Evolutionary conservation across 2,329 filamentous ascomycete genomes (phyloP).

Genomic region (Ceratocystis albifundus): DNA sequence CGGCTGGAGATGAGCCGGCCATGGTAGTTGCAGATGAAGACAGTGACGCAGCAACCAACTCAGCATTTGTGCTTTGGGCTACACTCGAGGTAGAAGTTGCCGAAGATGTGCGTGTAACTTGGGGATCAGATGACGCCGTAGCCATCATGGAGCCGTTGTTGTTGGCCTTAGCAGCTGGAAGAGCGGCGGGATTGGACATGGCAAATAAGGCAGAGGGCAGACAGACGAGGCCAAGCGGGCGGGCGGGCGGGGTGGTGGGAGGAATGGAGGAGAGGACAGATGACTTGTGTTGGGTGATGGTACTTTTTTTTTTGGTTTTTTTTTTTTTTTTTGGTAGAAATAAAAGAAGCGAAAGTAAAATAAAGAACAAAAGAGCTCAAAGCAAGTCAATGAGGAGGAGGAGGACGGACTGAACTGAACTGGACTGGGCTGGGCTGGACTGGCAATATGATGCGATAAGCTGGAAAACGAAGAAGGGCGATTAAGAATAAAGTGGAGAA

Average conservation of each 20-base stretch:
- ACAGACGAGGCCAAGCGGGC: not conserved
- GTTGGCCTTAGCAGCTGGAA: not conserved
- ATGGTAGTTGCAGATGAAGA: constrained; percentile 17
- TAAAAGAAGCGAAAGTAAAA: constrained; percentile 2
- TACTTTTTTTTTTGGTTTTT: not conserved
- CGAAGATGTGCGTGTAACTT: constrained; percentile 17
- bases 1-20: constrained; percentile 8
- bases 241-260: no score
- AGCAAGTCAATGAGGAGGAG: not conserved
- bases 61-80: constrained; percentile 9
- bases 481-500: not conserved
- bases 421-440: no score
- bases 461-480: not conserved
- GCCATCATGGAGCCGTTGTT: not conserved
- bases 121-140: not conserved
- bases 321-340: not conserved
- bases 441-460: no score
- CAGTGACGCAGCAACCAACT: constrained; percentile 14
- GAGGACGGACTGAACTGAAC: no score
- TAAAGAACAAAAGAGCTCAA: not conserved
- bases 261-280: not conserved
- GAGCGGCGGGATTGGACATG: not conserved
- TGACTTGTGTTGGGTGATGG: no score
- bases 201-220: not conserved
- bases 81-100: constrained; percentile 12